phyloP scores from a whole-genome alignment of 164 flowering plant species.

The Annona cherimola region DNA sequence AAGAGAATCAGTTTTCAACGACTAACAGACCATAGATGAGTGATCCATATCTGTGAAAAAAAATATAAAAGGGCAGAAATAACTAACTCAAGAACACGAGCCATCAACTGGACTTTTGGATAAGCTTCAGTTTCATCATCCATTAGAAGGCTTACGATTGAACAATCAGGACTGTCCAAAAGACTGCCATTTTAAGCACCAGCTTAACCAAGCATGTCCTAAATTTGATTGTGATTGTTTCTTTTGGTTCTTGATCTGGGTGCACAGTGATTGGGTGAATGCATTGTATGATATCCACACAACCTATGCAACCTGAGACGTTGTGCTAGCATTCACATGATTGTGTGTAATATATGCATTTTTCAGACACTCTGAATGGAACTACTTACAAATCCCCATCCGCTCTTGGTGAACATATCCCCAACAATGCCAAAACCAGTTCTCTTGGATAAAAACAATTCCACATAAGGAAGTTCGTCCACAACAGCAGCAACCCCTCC shows the following conservation, averaged over 20 bases:
- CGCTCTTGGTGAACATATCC: slow-evolving; percentile 56
- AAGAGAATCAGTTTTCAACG: neutral
- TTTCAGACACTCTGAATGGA: neutral
- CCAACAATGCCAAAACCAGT: slow-evolving; percentile 56
- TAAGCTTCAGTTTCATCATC: neutral
- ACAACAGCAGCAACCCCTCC: slow-evolving; percentile 80
- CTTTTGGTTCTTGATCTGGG: neutral
- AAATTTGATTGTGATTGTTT: neutral
- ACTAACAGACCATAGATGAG: neutral
- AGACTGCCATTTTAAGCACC: too few species aligned
- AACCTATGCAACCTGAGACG: neutral
- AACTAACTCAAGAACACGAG: neutral
- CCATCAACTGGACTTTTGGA: neutral
- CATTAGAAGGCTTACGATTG: neutral
- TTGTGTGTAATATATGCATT: neutral
- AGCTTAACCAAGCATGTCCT: neutral
- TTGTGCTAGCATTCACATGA: neutral
- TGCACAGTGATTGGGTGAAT: neutral
- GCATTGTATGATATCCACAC: neutral
- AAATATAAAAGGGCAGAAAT: neutral
- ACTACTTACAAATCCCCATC: slow-evolving; percentile 90
- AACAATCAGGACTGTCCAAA: neutral
- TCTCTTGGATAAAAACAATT: slow-evolving; percentile 47
- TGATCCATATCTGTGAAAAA: neutral
- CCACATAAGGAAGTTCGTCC: slow-evolving; percentile 76